A percentile compares a stretch with the other conserved stretches of the same genome.
These are phyloP conservation scores for Populus hybrid DNA, from an alignment of 441 rosid species.

Conservation along the genomic window DNA sequence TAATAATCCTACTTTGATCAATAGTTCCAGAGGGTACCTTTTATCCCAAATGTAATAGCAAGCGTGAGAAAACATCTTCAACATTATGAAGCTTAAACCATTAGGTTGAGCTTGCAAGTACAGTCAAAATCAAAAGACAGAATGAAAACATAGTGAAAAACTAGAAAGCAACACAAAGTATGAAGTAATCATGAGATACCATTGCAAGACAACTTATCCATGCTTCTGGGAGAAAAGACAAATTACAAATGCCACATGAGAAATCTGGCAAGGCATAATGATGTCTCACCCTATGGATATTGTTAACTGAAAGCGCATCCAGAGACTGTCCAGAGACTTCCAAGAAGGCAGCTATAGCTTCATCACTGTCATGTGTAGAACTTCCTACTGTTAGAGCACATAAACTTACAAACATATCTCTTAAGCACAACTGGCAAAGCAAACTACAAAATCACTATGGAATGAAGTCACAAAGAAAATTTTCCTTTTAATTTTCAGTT, in stretches of 20 bases:
- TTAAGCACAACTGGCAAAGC: neutral
- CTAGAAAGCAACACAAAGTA: neutral
- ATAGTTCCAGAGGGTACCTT: no score
- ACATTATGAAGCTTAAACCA: neutral
- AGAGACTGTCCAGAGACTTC: conserved; percentile 41
- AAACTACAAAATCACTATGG: neutral
- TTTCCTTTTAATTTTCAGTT: neutral
- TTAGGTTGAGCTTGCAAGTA: neutral
- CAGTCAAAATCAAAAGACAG: neutral
- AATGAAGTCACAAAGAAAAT: neutral
- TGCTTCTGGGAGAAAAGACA: neutral
- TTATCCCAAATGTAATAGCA: neutral
- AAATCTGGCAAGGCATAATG: neutral
- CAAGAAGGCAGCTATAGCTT: conserved; percentile 50
- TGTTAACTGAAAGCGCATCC: conserved; percentile 35
- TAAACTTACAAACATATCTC: neutral
- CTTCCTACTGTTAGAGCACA: neutral
- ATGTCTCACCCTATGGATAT: conserved; percentile 33
- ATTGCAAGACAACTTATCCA: neutral
- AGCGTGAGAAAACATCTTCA: neutral
- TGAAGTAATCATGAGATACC: neutral
- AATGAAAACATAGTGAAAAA: neutral
- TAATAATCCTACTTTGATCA: no score
- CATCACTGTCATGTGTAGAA: conserved; percentile 37
- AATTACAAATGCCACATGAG: neutral